Evolutionary conservation across 2,329 filamentous ascomycete genomes (phyloP).

Genomic region (Pyrenochaeta sp.): DNA sequence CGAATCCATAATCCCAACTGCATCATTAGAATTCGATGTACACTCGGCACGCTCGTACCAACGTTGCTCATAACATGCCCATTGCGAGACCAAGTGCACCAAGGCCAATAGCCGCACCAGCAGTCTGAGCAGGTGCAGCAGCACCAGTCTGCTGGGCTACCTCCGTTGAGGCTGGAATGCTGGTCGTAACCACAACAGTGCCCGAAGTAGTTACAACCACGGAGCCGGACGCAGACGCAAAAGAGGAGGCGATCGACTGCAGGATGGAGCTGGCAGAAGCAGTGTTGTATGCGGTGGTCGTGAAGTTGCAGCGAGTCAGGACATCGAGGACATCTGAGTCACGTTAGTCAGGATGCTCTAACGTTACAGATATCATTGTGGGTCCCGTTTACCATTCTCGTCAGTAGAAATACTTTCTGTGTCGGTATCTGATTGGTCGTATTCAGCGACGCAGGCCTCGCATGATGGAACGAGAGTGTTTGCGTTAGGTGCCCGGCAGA

Average conservation of each 20-base stretch:
- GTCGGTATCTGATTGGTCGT: slow-evolving; percentile 20
- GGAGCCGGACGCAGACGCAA: slow-evolving; percentile 14
- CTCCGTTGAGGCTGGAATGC: slow-evolving; percentile 3
- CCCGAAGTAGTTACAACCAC: slow-evolving; percentile 14
- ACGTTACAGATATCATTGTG: too few species aligned
- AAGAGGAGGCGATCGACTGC: slow-evolving; percentile 6
- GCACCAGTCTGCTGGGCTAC: slow-evolving; percentile 7
- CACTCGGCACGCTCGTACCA: not conserved
- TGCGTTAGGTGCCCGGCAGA: slow-evolving; percentile 39
- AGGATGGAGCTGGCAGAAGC: slow-evolving; percentile 19
- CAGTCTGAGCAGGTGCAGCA: slow-evolving; percentile 23
- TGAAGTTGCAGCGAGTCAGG: slow-evolving; percentile 40
- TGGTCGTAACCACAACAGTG: slow-evolving; percentile 10
- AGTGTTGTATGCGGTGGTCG: slow-evolving; percentile 32
- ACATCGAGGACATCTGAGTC: slow-evolving; percentile 38
- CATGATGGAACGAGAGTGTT: slow-evolving; percentile 37
- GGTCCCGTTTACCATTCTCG: slow-evolving; percentile 11
- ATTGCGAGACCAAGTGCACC: slow-evolving; percentile 30
- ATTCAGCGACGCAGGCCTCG: slow-evolving; percentile 41
- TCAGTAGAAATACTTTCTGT: slow-evolving; percentile 20
- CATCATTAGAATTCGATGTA: too few species aligned
- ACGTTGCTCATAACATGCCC: slow-evolving; percentile 21
- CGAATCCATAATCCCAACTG: too few species aligned
- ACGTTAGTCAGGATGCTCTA: not conserved
- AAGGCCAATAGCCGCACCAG: slow-evolving; percentile 28